Evolutionary conservation across 2,329 filamentous ascomycete species (phyloP), one percentile per base, ranked within the genome.

Genomic region (Laburnicola sp.): DNA sequence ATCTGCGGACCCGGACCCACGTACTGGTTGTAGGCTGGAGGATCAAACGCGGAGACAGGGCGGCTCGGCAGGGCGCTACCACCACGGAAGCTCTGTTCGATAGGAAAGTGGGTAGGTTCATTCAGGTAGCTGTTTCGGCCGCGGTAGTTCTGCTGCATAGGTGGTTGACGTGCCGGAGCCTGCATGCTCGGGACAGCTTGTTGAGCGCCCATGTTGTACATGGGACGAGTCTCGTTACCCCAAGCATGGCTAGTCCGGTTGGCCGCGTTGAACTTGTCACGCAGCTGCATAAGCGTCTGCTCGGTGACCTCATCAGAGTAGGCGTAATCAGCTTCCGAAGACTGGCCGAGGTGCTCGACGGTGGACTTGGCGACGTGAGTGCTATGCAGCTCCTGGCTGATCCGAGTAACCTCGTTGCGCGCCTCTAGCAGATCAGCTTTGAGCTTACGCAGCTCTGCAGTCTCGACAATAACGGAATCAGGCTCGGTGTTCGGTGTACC

Each of bases 381-480:
- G 57, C 88, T 83, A 34, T 84, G 80, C 53, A 90, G 79, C 74
- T 91, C 86, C 47, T 88, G 81, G 51, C 88, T 86, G 66, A 91
- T 84, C 50, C 83, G 85, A 39, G 80, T 82, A 64, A 92, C 88
- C 64, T 86, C 82, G 67, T 79, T 85, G 53, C 88, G 84, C 31
- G 88, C 87, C 54, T 85, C 80, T 37, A 86, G 86, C 45, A 93
- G 81, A 72, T 91, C 84, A 45, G 85, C 74, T 75, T 88, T 89
- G 50, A 92, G 77, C 45, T 83, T 84, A 53, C 84, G 74, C 26
- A 91, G 74, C 68, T 91, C 87, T 27, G 84, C 82, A 28, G 75
- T 74, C 44, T 77, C 75, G 4, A 72, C 66, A 21, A 66, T 48
- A 48, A 68, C 47, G n/a, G 60, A 53, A 32, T 62, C 64, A 3